Evolutionary conservation across 2,329 filamentous ascomycete genomes (phyloP).

Genomic region (Phoma sp.): DNA sequence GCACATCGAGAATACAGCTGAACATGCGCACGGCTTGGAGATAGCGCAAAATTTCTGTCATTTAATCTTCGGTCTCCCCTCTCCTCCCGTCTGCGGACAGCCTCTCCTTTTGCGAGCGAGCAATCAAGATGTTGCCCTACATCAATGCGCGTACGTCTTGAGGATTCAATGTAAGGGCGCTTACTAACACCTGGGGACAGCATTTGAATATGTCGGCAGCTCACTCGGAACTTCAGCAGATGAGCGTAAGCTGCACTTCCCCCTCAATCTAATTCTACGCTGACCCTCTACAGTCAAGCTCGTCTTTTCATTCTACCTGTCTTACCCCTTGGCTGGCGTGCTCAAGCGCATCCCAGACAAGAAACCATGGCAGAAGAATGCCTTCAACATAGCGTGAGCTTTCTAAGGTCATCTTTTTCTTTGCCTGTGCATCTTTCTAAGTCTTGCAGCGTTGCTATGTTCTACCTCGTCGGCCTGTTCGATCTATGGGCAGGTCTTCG

Average conservation of each 20-base stretch:
- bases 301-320: slow-evolving; percentile 85
- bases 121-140: slow-evolving; percentile 64
- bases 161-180: background rate
- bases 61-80: background rate
- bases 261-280: background rate
- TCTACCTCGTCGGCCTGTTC: slow-evolving; percentile 93
- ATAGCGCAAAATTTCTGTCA: slow-evolving; percentile 16
- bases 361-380: slow-evolving; percentile 82
- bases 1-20: slow-evolving; percentile 9
- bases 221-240: slow-evolving; percentile 68
- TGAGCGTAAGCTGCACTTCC: slow-evolving; percentile 59
- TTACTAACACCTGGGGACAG: slow-evolving; percentile 45
- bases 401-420: background rate
- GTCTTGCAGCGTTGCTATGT: slow-evolving; percentile 70
- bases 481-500: slow-evolving; percentile 85
- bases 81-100: background rate
- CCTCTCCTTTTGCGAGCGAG: background rate
- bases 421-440: slow-evolving; percentile 3
- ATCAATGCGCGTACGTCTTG: slow-evolving; percentile 63
- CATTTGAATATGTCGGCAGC: slow-evolving; percentile 65
- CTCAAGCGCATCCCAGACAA: slow-evolving; percentile 90
- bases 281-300: slow-evolving; percentile 78
- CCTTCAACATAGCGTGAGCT: slow-evolving; percentile 76
- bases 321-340: slow-evolving; percentile 86
- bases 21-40: slow-evolving; percentile 21